Evolutionary conservation across 768 basidiomycete species (phyloP).

Genomic region (Ramaria sp.): DNA sequence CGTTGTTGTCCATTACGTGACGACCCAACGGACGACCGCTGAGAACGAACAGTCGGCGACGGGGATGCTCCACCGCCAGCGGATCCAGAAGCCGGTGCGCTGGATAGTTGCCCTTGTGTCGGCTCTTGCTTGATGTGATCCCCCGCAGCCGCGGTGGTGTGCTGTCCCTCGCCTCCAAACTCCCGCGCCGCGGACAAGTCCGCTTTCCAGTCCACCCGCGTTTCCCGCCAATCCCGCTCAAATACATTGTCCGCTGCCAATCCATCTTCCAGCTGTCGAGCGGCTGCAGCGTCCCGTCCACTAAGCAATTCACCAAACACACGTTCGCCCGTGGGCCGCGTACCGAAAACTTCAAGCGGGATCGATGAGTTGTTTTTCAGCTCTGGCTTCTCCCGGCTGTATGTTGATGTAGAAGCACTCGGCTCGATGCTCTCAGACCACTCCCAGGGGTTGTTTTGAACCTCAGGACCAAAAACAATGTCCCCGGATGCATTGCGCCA

Average conservation of each 20-base stretch:
- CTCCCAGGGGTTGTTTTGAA: slow-evolving; percentile 76
- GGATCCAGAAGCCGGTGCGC: slow-evolving; percentile 23
- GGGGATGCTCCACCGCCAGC: slow-evolving; percentile 22
- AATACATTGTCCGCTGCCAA: slow-evolving; percentile 53
- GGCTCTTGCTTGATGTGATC: slow-evolving; percentile 1
- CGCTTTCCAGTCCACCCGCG: slow-evolving; percentile 35
- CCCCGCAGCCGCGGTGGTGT: slow-evolving; percentile 19
- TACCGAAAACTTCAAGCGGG: slow-evolving; percentile 60
- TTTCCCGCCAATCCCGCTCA: slow-evolving; percentile 69
- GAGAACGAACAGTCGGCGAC: slow-evolving; percentile 39
- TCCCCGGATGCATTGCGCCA: slow-evolving; percentile 37
- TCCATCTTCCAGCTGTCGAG: slow-evolving; percentile 58
- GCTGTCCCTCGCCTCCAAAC: slow-evolving; percentile 16
- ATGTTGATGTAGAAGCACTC: slow-evolving; percentile 32
- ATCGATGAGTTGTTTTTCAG: slow-evolving; percentile 63
- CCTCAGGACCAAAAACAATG: slow-evolving; percentile 35
- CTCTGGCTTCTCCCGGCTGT: slow-evolving; percentile 29
- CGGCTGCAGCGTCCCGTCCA: slow-evolving; percentile 28
- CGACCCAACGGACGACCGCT: slow-evolving; percentile 21
- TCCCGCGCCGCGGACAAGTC: slow-evolving; percentile 20
- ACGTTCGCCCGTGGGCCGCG: slow-evolving; percentile 53
- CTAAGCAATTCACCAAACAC: slow-evolving; percentile 21
- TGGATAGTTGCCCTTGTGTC: slow-evolving; percentile 9
- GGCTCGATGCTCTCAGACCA: slow-evolving; percentile 64
- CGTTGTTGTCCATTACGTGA: slow-evolving; percentile 21